Base-by-base conservation (phyloP, 2,329 filamentous ascomycete species). In the Colletotrichum sp. region DNA sequence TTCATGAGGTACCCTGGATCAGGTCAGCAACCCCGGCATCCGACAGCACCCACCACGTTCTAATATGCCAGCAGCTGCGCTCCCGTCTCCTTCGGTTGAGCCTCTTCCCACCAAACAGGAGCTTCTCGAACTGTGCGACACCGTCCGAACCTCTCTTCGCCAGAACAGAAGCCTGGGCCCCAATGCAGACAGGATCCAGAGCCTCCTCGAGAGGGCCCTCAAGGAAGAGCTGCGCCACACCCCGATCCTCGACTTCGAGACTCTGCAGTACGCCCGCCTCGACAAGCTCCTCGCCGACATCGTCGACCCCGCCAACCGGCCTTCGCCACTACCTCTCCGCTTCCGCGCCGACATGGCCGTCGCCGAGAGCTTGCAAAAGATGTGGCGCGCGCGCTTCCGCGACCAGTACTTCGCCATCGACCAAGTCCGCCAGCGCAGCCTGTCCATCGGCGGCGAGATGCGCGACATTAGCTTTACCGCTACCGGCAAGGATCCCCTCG, bases 361-460 rank as follows among this genome's bases (percentile, higher is more conserved):
- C 44, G 87, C 85, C 15, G 84, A 86, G 72, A 81, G 79, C 49
- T 78, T 90, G 63, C 84, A 86, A 75, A 82, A 83, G n/a, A 77
- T 80, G 49, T 90, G 88, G 89, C 80, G 84, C 63, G 78, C 80
- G 9, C 83, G 88, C 6, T 89, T 89, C 78, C 82, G 83, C 52
- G 85, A 86, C n/a, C 79, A 83, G 8, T 89, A 87, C 71, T 86
- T 87, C 75, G 83, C 85, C 75, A 84, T 90, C 30, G 88, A 90
- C 71, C 83, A 89, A 65, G 80, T 82, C 12, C 83, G 89, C n/a
- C 84, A 84, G 49, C 78, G 78, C 7, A 78, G 81, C 3, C 80
- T 90, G 26, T 79, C 83, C 0, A 79, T 80, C 44, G 81, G 79
- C 9, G 87, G 88, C 1, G 81, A 83, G 60, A 82, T 90, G 32